These are phyloP conservation scores for Xylariaceae sp. DNA, from an alignment of 2,329 filamentous ascomycete genomes.

Conservation along the genomic window DNA sequence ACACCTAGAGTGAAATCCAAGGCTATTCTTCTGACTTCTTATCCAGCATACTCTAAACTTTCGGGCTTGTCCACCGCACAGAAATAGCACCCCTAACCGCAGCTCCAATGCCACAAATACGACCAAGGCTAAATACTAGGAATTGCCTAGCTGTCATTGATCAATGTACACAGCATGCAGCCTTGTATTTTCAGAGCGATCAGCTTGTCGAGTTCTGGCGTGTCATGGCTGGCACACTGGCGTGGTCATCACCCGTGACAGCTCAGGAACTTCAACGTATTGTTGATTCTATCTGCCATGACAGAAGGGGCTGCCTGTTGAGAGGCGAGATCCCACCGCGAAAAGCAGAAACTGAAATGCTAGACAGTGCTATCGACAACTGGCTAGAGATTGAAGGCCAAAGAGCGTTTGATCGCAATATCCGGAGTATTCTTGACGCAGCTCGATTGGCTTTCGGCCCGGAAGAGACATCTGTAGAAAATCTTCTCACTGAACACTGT, in stretches of 20 bases:
- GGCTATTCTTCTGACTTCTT: too few relatives aligned
- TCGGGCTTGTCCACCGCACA: too few relatives aligned
- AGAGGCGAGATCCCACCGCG: constrained; percentile 7
- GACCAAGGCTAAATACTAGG: too few relatives aligned
- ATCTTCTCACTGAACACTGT: constrained; percentile 10
- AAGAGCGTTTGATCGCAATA: constrained; percentile 3
- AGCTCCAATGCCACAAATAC: too few relatives aligned
- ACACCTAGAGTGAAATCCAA: too few relatives aligned
- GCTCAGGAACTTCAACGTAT: constrained; percentile 2
- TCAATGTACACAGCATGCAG: constrained; percentile 9
- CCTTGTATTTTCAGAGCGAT: constrained; percentile 8
- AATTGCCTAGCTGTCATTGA: too few relatives aligned
- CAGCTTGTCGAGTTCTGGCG: constrained; percentile 6
- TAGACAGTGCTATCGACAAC: constrained; percentile 15
- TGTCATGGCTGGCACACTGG: constrained; percentile 4
- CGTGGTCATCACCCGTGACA: background rate
- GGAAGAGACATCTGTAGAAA: constrained; percentile 8
- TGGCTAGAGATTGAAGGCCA: constrained; percentile 18
- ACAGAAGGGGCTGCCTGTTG: constrained; percentile 7
- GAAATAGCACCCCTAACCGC: too few relatives aligned
- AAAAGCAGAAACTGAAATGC: constrained; percentile 7
- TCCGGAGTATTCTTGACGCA: constrained; percentile 2
- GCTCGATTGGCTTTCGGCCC: constrained; percentile 13
- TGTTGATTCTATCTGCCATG: constrained; percentile 10
- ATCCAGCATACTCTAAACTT: too few relatives aligned